phyloP scores from a whole-genome alignment of 108 stramenopile genomes.

The Nitzschia sp. region DNA sequence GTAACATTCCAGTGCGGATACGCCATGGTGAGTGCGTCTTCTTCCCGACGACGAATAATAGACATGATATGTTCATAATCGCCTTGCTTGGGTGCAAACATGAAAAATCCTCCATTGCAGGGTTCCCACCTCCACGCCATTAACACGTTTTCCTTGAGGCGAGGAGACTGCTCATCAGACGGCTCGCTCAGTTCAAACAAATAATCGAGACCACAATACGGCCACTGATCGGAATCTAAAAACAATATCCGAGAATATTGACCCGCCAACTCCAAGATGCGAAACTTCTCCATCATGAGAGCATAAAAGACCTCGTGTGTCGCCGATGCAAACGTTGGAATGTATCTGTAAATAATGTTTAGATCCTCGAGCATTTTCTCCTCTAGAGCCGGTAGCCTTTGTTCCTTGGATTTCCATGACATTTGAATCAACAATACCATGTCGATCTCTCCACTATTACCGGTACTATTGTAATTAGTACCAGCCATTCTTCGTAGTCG shows the following conservation, averaged over 20 bases:
- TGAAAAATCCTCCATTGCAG: conserved; percentile 45
- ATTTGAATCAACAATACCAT: conserved; percentile 42
- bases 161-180: background rate
- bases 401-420: conserved; percentile 22
- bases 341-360: conserved; percentile 30
- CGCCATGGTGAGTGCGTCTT: conserved; percentile 1
- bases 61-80: conserved; percentile 27
- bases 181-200: conserved; percentile 33
- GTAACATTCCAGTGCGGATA: background rate
- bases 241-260: conserved; percentile 56
- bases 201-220: conserved; percentile 51
- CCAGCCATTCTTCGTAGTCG: conserved; percentile 33
- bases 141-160: conserved; percentile 43
- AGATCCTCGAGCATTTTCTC: conserved; percentile 16
- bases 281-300: conserved; percentile 55
- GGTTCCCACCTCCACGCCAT: conserved; percentile 41
- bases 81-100: conserved; percentile 34
- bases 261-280: conserved; percentile 43
- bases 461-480: no score
- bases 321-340: conserved; percentile 26
- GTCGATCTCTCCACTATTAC: no score
- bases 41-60: conserved; percentile 10
- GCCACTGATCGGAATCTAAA: conserved; percentile 58
- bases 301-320: conserved; percentile 30
- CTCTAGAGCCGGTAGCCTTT: conserved; percentile 24